Evolutionary conservation across 2,329 filamentous ascomycete genomes (phyloP), one percentile per base, ranked within the genome.

Genomic region (Colletotrichum endophyticum): DNA sequence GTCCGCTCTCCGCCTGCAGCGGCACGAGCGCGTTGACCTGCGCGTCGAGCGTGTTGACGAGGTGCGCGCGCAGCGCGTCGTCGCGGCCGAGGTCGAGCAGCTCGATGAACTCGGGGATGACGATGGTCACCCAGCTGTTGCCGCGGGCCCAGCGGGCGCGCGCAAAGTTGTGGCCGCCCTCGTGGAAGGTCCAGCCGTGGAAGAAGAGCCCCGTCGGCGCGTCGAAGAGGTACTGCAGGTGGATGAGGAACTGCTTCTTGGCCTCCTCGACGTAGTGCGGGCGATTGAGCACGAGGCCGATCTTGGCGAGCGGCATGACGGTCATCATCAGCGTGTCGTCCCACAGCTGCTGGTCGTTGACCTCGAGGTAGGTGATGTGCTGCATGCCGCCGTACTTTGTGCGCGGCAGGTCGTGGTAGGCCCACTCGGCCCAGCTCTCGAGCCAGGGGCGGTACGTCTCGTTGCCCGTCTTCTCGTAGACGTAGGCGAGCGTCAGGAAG

Each of bases 301-400:
- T 96, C 86, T 96, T 96, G 22, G 94, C 94, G 22, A 96, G 88
- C 2, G 95, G 95, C 84, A 96, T 86, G 8, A 95, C 94, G 1
- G 94, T 96, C 95, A 96, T 96, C 94, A 96, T 96, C 61, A 96
- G 88, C 8, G 95, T 96, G 82, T 96, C 95, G 79, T 96, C 95
- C 95, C 95, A 96, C 27, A 96, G 88, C 86, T 96, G 93, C 82
- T 95, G 90, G 77, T 92, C 88, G 84, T 96, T 95, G 78, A 91
- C 89, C 4, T 91, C 89, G 36, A 93, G 85, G 80, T 96, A 96
- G 1, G 94, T 96, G 77, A 94, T 91, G 84, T 95, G 94, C 84
- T 95, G 94, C 88, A 95, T 94, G 73, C 93, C 89, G 63, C 92
- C 94, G 81, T 92, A 93, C 66, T 90, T 91, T 1, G 95, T 96